These are phyloP conservation scores for Graphilbum sp. DNA, from an alignment of 2,329 filamentous ascomycete species.

Conservation along the genomic window DNA sequence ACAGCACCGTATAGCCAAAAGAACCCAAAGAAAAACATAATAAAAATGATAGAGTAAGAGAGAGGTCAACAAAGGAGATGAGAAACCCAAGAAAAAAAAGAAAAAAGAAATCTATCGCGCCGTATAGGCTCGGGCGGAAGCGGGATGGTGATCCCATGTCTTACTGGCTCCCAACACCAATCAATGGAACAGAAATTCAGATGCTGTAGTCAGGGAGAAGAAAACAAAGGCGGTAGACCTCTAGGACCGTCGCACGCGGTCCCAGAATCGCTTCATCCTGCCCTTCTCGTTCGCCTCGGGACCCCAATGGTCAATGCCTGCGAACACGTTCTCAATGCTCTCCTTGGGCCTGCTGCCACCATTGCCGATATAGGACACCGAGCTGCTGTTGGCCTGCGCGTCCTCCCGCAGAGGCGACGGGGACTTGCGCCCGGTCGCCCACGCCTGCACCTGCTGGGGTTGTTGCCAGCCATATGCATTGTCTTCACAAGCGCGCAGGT, in stretches of 20 bases:
- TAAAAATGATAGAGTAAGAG: not conserved
- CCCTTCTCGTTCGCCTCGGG: constrained; percentile 30
- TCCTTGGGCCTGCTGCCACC: constrained; percentile 24
- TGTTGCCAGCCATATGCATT: constrained; percentile 55
- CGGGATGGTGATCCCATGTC: not conserved
- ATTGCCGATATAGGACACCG: constrained; percentile 15
- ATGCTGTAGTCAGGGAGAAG: not conserved
- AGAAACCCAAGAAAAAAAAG: not conserved
- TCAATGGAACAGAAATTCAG: too few relatives aligned
- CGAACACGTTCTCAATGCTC: constrained; percentile 35
- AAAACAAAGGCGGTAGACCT: too few relatives aligned
- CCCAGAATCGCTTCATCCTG: constrained; percentile 48
- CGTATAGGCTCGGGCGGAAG: not conserved
- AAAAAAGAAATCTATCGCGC: too few relatives aligned
- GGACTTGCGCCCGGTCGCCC: constrained; percentile 8
- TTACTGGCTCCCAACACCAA: too few relatives aligned
- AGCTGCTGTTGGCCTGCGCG: constrained; percentile 11
- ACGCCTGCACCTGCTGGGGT: constrained; percentile 16
- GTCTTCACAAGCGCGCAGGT: constrained; percentile 61
- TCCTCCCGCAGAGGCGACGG: constrained; percentile 7
- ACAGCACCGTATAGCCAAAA: not conserved
- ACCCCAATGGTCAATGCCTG: constrained; percentile 35
- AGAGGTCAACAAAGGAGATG: not conserved
- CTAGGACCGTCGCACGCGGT: constrained; percentile 34
- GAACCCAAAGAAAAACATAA: not conserved